These are phyloP conservation scores for Polyplosphaeria fusca DNA, from an alignment of 495 filamentous ascomycete genomes.

Conservation along the genomic window DNA sequence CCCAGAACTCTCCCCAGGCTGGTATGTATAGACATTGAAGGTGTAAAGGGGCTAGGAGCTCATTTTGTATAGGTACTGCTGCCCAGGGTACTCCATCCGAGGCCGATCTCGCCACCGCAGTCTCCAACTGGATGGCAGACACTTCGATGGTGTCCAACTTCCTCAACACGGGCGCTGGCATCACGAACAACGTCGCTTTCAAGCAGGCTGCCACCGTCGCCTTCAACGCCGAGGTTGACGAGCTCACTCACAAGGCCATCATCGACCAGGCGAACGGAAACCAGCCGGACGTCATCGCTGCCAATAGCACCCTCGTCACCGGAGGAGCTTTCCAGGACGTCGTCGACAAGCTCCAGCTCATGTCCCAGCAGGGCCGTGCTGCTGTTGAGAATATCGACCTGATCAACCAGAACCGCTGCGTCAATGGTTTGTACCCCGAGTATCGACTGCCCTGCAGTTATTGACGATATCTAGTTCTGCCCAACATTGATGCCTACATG, in stretches of 20 bases:
- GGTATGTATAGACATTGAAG: too few species aligned
- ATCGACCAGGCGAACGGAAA: conserved; percentile 10
- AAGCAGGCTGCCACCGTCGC: conserved; percentile 22
- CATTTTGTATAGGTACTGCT: too few species aligned
- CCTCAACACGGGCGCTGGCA: conserved; percentile 20
- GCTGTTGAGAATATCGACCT: conserved; percentile 20
- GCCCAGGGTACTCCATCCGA: conserved; percentile 6
- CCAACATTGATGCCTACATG: conserved; percentile 28
- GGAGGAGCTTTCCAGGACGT: conserved; percentile 30
- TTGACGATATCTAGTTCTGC: conserved; percentile 6
- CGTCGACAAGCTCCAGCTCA: conserved; percentile 29
- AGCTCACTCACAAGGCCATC: conserved; percentile 30
- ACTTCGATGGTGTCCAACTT: conserved; percentile 29
- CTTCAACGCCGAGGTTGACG: conserved; percentile 32
- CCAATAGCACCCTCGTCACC: conserved; percentile 26
- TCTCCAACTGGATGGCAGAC: conserved; percentile 29
- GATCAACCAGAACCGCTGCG: conserved; percentile 31
- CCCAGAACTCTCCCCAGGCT: background rate
- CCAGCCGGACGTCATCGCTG: conserved; percentile 13
- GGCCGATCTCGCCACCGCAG: conserved; percentile 19
- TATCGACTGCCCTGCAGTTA: background rate
- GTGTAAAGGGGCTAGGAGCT: too few species aligned
- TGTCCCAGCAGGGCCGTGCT: conserved; percentile 23
- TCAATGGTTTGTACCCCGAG: conserved; percentile 8
- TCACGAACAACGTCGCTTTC: conserved; percentile 16